Evolutionary conservation across 2,329 filamentous ascomycete species (phyloP).

Genomic region (Claviceps sorghi): DNA sequence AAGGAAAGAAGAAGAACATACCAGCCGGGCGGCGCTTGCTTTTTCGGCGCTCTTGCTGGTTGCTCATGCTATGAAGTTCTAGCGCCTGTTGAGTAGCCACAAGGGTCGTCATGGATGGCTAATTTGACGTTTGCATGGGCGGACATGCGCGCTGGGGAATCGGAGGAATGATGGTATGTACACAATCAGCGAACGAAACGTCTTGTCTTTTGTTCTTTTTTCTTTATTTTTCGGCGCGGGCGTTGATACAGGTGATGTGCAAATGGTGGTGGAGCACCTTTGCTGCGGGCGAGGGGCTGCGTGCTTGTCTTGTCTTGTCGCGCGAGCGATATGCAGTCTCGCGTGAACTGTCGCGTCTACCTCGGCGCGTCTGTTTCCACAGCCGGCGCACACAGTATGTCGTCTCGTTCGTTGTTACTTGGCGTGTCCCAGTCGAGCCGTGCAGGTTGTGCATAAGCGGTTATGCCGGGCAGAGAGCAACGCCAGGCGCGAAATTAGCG

Average conservation of each 20-base stretch:
- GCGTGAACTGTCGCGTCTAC: constrained; percentile 5
- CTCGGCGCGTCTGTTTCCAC: constrained; percentile 3
- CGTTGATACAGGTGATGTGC: no score
- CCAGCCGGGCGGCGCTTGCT: constrained; percentile 48
- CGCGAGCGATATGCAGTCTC: constrained; percentile 1
- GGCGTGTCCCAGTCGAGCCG: background rate
- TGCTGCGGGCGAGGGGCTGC: background rate
- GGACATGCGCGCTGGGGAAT: background rate
- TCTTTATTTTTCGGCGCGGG: background rate
- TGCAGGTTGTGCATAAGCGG: background rate
- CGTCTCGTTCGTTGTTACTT: background rate
- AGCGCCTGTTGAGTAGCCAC: constrained; percentile 49
- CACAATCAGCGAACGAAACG: background rate
- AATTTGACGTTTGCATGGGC: constrained; percentile 10
- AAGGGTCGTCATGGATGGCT: constrained; percentile 57
- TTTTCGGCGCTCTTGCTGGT: constrained; percentile 44
- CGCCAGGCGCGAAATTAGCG: constrained; percentile 2
- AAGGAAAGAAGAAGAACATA: constrained; percentile 23
- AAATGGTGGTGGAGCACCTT: constrained; percentile 5
- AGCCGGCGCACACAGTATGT: constrained; percentile 1
- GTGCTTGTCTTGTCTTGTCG: constrained; percentile 3
- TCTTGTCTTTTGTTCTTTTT: background rate
- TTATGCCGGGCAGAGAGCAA: background rate
- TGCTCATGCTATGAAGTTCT: constrained; percentile 55
- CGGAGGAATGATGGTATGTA: background rate